These are phyloP conservation scores for Cercophora samala DNA, from an alignment of 495 filamentous ascomycete genomes.

Conservation along the genomic window DNA sequence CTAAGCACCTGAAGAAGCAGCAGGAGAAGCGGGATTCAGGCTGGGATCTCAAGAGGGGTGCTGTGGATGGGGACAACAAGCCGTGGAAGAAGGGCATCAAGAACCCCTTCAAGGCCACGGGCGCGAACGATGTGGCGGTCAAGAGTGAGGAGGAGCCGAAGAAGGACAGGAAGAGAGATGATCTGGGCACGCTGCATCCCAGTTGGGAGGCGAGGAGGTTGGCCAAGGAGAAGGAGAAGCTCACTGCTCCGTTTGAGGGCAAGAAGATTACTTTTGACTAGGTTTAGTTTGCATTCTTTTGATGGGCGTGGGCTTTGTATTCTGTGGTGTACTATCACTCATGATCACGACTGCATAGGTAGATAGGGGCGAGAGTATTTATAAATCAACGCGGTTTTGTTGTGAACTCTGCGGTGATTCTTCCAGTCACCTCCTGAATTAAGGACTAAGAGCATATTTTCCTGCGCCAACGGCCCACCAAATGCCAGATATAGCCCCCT, in stretches of 20 bases:
- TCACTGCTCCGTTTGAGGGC: slow-evolving; percentile 65
- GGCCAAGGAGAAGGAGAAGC: slow-evolving; percentile 67
- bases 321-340: too few relatives aligned
- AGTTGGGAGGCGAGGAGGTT: slow-evolving; percentile 89
- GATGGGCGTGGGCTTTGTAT: background rate
- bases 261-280: slow-evolving; percentile 91
- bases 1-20: slow-evolving; percentile 32
- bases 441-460: background rate
- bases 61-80: slow-evolving; percentile 39
- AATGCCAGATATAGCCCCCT: background rate
- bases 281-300: slow-evolving; percentile 8
- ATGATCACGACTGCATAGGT: background rate
- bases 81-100: slow-evolving; percentile 47
- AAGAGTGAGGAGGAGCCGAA: slow-evolving; percentile 15
- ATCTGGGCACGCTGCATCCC: slow-evolving; percentile 72
- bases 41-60: slow-evolving; percentile 53
- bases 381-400: background rate
- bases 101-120: slow-evolving; percentile 25
- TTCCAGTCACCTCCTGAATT: background rate
- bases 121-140: slow-evolving; percentile 16
- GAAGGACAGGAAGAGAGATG: slow-evolving; percentile 48
- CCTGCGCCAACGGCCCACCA: background rate
- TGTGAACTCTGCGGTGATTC: background rate
- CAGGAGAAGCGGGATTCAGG: slow-evolving; percentile 40
- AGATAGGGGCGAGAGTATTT: background rate